Evolutionary conservation across 2,329 filamentous ascomycete genomes (phyloP), one percentile per base, ranked within the genome.

Genomic region (Fusarium oligoseptatum): DNA sequence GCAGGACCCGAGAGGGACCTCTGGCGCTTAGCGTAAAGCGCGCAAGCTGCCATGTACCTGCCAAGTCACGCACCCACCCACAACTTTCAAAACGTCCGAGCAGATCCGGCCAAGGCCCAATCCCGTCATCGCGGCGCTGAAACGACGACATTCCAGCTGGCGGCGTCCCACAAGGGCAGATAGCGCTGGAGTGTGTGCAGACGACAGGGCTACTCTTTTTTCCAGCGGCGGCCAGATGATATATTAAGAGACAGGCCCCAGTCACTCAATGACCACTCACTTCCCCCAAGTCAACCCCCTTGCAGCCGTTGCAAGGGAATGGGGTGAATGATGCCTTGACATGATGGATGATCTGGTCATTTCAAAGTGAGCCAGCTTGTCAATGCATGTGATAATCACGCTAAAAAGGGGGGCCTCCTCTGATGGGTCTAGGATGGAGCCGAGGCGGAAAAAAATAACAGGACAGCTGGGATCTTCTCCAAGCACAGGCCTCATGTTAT

Each of bases 291-390:
- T 22, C 15, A 62, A 39, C 48, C 45, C 55, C 67, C 65, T 70
- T 67, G 61, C 66, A 68, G 45, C 27, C 17, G 50, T 41, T 65
- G 68, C 72, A 74, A 74, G 60, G 61, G 60, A 75, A 64, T 66
- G 29, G 34, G 20, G 62, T 70, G 71, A 68, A 74, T 78, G 72
- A 74, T 78, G 76, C 68, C 71, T 78, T 74, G 76, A 76, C 72
- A 68, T 77, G 76, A 78, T 78, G 68, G 76, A 77, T 78, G 67
- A 77, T 78, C 74, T 78, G 76, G 76, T 78, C 76, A 78, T 71
- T 77, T 78, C 68, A 36, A 68, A 64, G 68, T 68, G 70, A 62
- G 58, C 73, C 69, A 67, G 39, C 68, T 61, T 57, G 66, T 67
- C 64, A 73, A 75, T 76, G 73, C 77, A 79, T 79, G 77, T 79